phyloP scores from a whole-genome alignment of 202 grass and related monocot genomes.

The Schoenoplectus triqueter region DNA sequence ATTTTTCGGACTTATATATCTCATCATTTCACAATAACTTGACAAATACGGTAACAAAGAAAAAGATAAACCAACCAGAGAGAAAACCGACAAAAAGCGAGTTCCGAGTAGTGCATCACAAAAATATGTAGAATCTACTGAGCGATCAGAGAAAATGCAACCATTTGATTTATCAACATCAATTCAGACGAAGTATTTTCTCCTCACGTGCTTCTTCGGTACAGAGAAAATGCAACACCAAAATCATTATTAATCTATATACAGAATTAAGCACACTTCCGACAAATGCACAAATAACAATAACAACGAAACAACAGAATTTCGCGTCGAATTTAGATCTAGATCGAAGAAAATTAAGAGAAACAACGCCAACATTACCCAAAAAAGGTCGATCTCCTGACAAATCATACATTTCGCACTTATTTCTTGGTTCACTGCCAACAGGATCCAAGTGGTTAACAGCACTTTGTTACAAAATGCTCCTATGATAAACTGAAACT shows the following conservation, averaged over 20 bases:
- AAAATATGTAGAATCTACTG: neutral
- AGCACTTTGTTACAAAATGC: neutral
- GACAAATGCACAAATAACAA: neutral
- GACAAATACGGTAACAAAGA: neutral
- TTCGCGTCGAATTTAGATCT: too few relatives aligned
- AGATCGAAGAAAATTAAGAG: too few relatives aligned
- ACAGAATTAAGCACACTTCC: neutral
- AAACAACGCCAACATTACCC: too few relatives aligned
- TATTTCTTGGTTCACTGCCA: conserved; percentile 12
- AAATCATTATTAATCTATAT: neutral
- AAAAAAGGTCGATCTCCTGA: too few relatives aligned
- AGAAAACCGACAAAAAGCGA: neutral
- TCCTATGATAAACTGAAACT: neutral
- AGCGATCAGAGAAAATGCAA: conserved; percentile 36
- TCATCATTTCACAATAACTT: conserved; percentile 5
- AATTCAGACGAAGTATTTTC: conserved; percentile 18
- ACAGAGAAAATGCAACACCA: neutral
- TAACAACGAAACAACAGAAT: neutral
- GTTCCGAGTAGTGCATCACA: neutral
- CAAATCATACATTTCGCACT: too few relatives aligned
- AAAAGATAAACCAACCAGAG: neutral
- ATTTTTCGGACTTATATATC: conserved; percentile 23
- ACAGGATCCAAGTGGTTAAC: conserved; percentile 16
- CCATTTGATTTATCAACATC: conserved; percentile 21
- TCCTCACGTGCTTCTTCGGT: conserved; percentile 29